Evolutionary conservation across 1,284 basidiomycete genomes (phyloP).

Genomic region (Ceratobasidium sp.): DNA sequence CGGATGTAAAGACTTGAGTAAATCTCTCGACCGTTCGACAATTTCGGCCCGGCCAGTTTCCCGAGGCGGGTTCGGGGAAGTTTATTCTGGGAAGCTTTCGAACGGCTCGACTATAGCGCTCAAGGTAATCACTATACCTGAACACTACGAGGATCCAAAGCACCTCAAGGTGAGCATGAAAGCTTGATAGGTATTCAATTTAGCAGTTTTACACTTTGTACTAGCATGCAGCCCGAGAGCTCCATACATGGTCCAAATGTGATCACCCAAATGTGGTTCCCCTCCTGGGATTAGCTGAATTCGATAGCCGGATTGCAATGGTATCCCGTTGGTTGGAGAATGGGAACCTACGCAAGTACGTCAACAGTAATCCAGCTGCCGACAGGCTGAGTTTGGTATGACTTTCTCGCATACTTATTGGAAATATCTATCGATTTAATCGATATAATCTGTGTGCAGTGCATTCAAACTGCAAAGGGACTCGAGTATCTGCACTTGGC

Average conservation of each 20-base stretch:
- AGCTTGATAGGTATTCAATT: background rate
- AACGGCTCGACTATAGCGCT: background rate
- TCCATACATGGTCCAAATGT: conserved; percentile 16
- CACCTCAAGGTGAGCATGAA: background rate
- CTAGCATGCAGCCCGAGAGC: background rate
- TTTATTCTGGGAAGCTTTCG: background rate
- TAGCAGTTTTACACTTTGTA: background rate
- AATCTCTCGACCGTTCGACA: background rate
- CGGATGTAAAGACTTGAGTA: background rate
- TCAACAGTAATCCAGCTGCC: background rate
- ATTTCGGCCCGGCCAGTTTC: background rate
- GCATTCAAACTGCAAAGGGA: background rate
- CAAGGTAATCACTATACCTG: background rate
- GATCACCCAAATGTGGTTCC: background rate
- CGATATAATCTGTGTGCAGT: background rate
- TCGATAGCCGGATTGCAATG: background rate
- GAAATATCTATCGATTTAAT: too few relatives aligned
- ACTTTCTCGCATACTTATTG: background rate
- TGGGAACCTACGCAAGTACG: background rate
- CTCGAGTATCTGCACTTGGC: conserved; percentile 5
- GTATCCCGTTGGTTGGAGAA: conserved; percentile 7
- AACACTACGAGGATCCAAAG: background rate
- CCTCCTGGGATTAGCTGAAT: background rate
- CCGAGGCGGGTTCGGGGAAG: conserved; percentile 3
- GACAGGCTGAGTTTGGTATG: conserved; percentile 3